Evolutionary conservation across 2,329 filamentous ascomycete genomes (phyloP).

Genomic region (Botrytis cinerea): DNA sequence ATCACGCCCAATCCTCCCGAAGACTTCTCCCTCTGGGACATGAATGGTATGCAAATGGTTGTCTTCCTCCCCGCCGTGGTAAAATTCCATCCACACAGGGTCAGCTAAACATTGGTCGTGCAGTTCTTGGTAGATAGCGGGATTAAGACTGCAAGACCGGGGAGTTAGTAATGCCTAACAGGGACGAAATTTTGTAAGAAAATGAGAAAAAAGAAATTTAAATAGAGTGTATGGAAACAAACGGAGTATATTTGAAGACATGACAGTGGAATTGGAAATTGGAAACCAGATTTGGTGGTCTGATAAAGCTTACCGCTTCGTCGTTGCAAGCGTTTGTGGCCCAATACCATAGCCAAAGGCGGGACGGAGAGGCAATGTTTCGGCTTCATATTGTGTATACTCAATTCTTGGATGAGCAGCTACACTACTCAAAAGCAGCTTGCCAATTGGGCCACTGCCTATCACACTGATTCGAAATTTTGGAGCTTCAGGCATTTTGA

Average conservation of each 20-base stretch:
- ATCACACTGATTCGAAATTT: conserved; percentile 27
- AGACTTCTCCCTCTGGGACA: conserved; percentile 15
- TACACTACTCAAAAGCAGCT: conserved; percentile 25
- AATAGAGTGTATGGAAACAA: not conserved
- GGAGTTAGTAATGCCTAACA: not conserved
- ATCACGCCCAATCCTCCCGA: conserved; percentile 24
- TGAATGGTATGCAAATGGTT: conserved; percentile 13
- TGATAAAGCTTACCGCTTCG: not conserved
- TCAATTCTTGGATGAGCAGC: conserved; percentile 23
- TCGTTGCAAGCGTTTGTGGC: conserved; percentile 19
- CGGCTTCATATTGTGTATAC: conserved; percentile 23
- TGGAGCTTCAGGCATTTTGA: conserved; percentile 1
- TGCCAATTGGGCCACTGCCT: conserved; percentile 27
- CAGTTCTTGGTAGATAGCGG: not conserved
- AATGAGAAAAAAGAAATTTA: not conserved
- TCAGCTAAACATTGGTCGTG: not conserved
- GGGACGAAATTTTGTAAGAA: not conserved
- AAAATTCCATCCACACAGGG: conserved; percentile 25
- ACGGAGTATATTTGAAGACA: not conserved
- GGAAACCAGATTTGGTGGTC: not conserved
- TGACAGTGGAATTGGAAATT: not conserved
- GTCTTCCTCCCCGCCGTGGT: conserved; percentile 6
- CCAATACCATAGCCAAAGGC: conserved; percentile 27
- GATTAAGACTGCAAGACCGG: conserved; percentile 20
- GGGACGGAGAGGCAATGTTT: conserved; percentile 25